Evolutionary conservation across 1,284 basidiomycete species (phyloP).

Genomic region (Veloporphyrellus conicus): DNA sequence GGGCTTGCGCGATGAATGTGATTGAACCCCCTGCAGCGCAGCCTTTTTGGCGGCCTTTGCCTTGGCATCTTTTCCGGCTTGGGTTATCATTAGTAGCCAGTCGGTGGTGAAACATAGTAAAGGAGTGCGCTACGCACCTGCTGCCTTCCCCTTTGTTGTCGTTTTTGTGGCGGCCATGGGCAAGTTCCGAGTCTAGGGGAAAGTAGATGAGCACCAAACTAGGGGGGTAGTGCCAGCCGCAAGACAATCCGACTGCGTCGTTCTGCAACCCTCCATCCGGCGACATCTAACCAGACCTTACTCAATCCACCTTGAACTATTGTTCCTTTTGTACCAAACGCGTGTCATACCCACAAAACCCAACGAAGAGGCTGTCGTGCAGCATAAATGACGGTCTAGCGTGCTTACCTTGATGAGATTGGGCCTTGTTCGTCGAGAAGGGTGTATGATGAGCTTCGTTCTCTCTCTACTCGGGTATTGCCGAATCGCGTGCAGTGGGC

Average conservation of each 20-base stretch:
- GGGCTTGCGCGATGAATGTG: conserved; percentile 77
- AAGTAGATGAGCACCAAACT: conserved; percentile 5
- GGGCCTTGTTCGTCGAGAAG: conserved; percentile 26
- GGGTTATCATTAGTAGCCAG: conserved; percentile 4
- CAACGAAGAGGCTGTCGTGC: not conserved
- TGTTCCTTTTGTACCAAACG: not conserved
- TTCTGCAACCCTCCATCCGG: not conserved
- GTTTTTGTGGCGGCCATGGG: conserved; percentile 62
- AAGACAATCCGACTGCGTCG: not conserved
- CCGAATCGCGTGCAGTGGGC: conserved; percentile 15
- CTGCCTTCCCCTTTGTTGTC: conserved; percentile 57
- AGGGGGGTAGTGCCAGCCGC: not conserved
- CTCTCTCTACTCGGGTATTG: conserved; percentile 19
- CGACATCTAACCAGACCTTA: conserved; percentile 17
- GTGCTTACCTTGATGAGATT: conserved; percentile 27
- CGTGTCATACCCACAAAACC: not conserved
- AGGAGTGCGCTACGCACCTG: conserved; percentile 38
- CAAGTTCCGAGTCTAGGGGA: conserved; percentile 12
- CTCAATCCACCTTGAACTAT: conserved; percentile 19
- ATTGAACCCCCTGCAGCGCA: conserved; percentile 81
- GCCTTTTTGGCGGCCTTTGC: conserved; percentile 97
- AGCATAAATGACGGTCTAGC: not conserved
- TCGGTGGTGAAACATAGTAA: not conserved
- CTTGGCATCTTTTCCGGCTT: conserved; percentile 59
- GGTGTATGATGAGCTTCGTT: not conserved